Percentiles rank a stretch among this genome's conserved stretches.
Evolutionary conservation across 1,139 yeast species (phyloP).

Genomic region (Magnusiomyces sp.): DNA sequence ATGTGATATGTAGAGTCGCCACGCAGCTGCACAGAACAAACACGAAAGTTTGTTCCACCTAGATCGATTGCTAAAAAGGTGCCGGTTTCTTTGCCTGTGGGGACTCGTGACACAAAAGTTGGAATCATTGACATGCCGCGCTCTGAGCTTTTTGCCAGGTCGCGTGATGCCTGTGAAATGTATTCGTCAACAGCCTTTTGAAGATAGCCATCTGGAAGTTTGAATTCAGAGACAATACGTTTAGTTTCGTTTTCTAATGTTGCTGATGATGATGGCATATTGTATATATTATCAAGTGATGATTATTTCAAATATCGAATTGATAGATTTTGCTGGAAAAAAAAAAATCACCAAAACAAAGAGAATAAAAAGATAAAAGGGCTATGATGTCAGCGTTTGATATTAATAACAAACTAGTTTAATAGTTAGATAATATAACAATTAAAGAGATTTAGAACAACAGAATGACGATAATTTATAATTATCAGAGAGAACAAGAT

Average conservation of each 20-base stretch:
- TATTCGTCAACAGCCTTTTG: conserved; percentile 56
- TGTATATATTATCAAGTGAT: background rate
- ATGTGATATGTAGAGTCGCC: conserved; percentile 75
- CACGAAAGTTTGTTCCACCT: conserved; percentile 87
- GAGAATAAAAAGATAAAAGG: background rate
- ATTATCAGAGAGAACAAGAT: no score
- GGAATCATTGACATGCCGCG: conserved; percentile 81
- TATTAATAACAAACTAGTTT: background rate
- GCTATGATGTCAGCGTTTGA: background rate
- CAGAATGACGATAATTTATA: no score
- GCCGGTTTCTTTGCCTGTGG: conserved; percentile 76
- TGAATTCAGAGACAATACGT: conserved; percentile 47
- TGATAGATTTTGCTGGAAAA: background rate
- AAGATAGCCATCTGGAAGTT: conserved; percentile 44
- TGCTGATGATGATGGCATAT: background rate
- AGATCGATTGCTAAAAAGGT: conserved; percentile 72
- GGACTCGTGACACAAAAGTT: conserved; percentile 69
- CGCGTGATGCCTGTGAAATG: conserved; percentile 37
- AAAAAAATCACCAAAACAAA: conserved; percentile 5
- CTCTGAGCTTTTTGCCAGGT: conserved; percentile 44
- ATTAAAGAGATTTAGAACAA: no score
- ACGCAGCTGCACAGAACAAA: conserved; percentile 68
- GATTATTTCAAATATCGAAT: background rate
- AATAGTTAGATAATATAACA: background rate
- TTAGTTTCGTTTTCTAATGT: background rate